Percentiles rank a stretch among this genome's conserved stretches.
phyloP scores from a whole-genome alignment of 805 yeast species.

The Pichia gijzeniarum region DNA sequence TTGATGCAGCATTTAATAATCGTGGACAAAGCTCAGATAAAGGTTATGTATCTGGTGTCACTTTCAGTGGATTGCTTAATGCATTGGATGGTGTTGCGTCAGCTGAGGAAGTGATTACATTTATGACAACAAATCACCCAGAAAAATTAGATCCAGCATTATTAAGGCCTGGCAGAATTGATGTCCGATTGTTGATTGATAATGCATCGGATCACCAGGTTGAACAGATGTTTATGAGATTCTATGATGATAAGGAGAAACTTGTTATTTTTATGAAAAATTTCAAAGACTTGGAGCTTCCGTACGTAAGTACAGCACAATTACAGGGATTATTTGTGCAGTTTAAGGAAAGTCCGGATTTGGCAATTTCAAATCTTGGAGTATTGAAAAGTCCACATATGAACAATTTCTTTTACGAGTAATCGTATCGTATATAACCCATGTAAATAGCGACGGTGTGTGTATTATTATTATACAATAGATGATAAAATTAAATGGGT shows the following conservation, averaged over 20 bases:
- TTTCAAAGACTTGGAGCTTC: slow-evolving; percentile 41
- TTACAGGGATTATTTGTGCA: slow-evolving; percentile 92
- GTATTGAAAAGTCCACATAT: slow-evolving; percentile 34
- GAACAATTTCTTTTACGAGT: slow-evolving; percentile 30
- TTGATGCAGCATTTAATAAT: slow-evolving; percentile 90
- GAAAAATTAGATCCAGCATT: slow-evolving; percentile 90
- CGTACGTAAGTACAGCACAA: slow-evolving; percentile 80
- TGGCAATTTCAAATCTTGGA: slow-evolving; percentile 63
- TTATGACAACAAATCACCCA: slow-evolving; percentile 98
- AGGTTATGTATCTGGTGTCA: slow-evolving; percentile 83
- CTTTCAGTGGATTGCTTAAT: slow-evolving; percentile 88
- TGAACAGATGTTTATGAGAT: slow-evolving; percentile 76
- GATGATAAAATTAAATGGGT: not conserved
- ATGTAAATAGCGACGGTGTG: not conserved
- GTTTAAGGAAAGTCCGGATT: slow-evolving; percentile 74
- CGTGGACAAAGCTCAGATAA: slow-evolving; percentile 70
- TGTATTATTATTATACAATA: not conserved
- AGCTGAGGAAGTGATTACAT: slow-evolving; percentile 92
- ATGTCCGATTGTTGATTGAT: slow-evolving; percentile 71
- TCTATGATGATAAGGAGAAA: slow-evolving; percentile 60
- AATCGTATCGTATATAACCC: slow-evolving; percentile 4
- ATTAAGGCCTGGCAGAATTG: slow-evolving; percentile 91
- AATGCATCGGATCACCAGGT: slow-evolving; percentile 85
- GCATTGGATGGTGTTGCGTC: slow-evolving; percentile 97
- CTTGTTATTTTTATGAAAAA: slow-evolving; percentile 47